A percentile compares a stretch with the other conserved stretches of the same genome.
phyloP scores from a whole-genome alignment of 2,329 filamentous ascomycete species.

The Thermomyces lanuginosus region DNA sequence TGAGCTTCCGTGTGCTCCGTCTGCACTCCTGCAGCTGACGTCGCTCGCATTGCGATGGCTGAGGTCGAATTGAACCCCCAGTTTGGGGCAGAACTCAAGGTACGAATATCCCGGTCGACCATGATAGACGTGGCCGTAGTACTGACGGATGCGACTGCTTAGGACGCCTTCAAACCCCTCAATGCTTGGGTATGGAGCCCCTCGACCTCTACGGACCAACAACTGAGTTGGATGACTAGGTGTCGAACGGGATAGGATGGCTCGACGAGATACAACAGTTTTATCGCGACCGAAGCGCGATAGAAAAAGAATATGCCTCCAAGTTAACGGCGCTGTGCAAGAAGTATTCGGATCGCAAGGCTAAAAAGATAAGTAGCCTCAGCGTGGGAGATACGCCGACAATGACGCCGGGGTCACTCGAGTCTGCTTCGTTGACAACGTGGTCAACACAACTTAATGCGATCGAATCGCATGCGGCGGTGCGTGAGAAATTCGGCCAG shows the following conservation, averaged over 20 bases:
- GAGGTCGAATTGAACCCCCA: slow-evolving; percentile 68
- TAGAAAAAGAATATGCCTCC: slow-evolving; percentile 91
- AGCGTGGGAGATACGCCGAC: slow-evolving; percentile 87
- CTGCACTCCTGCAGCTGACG: too few species aligned
- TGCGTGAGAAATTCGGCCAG: slow-evolving; percentile 72
- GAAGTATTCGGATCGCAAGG: slow-evolving; percentile 96
- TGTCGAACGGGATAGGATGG: slow-evolving; percentile 77
- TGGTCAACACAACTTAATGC: slow-evolving; percentile 91
- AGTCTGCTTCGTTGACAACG: slow-evolving; percentile 90
- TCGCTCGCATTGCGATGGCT: slow-evolving; percentile 61
- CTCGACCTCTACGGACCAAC: slow-evolving; percentile 3
- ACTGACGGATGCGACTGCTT: slow-evolving; percentile 9
- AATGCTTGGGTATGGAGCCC: slow-evolving; percentile 56
- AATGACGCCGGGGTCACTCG: slow-evolving; percentile 87
- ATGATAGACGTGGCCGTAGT: neutral
- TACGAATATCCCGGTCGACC: slow-evolving; percentile 22
- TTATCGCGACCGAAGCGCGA: slow-evolving; percentile 82
- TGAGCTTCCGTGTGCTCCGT: too few species aligned
- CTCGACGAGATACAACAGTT: slow-evolving; percentile 94
- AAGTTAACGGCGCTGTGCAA: slow-evolving; percentile 79
- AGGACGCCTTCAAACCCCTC: slow-evolving; percentile 95
- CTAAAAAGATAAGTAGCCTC: slow-evolving; percentile 67
- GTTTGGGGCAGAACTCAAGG: slow-evolving; percentile 91
- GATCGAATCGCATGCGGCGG: slow-evolving; percentile 69
- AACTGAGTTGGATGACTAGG: slow-evolving; percentile 27